Conservation (phyloP, 176 grass and related monocot genomes). For the Leersia perrieri region DNA sequence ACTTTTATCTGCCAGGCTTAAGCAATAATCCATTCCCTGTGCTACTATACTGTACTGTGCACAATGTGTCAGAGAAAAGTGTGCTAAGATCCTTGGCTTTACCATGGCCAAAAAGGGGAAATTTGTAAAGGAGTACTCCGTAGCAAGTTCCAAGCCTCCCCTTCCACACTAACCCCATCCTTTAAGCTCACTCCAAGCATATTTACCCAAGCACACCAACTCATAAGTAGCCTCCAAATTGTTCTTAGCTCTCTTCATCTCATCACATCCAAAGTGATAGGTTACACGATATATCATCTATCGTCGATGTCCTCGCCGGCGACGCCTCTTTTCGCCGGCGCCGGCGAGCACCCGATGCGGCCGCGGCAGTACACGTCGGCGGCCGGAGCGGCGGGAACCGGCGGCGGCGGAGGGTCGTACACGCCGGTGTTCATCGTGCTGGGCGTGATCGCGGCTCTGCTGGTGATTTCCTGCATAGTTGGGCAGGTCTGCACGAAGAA, state of each 20-base stretch:
- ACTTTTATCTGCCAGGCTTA: neutral
- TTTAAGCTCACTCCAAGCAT: slow-evolving; percentile 42
- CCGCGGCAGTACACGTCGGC: neutral
- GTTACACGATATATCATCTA: neutral
- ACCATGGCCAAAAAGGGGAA: neutral
- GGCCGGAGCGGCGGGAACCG: neutral
- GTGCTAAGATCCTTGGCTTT: slow-evolving; percentile 7
- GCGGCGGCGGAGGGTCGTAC: slow-evolving; percentile 44
- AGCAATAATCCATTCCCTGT: neutral
- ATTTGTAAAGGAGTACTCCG: neutral
- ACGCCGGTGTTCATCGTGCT: slow-evolving; percentile 69
- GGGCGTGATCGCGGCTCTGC: slow-evolving; percentile 61
- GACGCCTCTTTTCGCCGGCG: slow-evolving; percentile 16
- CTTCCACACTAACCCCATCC: slow-evolving; percentile 10
- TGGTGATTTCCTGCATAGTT: slow-evolving; percentile 65
- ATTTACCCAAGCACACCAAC: neutral
- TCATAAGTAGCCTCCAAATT: slow-evolving; percentile 12
- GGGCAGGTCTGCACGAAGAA: slow-evolving; percentile 62
- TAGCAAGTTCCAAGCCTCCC: slow-evolving; percentile 33
- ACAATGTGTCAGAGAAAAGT: neutral
- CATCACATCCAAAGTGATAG: neutral
- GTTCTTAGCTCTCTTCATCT: neutral
- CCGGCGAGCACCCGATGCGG: neutral
- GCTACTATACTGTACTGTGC: neutral
- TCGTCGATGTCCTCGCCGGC: neutral